Base-by-base conservation (phyloP, 2,329 filamentous ascomycete genomes). In the Colletotrichum tabaci region DNA sequence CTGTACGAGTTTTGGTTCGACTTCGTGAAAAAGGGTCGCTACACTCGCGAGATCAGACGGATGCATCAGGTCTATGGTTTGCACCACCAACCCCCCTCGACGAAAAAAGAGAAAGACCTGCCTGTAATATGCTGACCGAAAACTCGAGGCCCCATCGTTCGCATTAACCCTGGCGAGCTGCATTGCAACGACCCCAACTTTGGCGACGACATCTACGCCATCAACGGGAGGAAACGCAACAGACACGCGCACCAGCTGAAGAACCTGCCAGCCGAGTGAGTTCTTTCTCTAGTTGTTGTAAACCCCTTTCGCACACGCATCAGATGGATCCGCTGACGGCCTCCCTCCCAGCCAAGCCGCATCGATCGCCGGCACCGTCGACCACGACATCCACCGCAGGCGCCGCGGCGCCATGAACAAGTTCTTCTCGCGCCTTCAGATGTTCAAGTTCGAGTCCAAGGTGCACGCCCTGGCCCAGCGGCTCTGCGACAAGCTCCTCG, bases 101-200 rank as follows among this genome's bases (percentile, higher is more conserved):
- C 9, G 50, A 35, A 4, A n/a, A 15, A n/a, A 4, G 16, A 4
- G 7, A 1, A 2, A 2, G 4, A 23, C 21, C 21, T 7, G n/a
- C 38, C 4, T 58, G 21, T 26, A 26, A 26, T 26, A 56, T 44
- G 9, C 2, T n/a, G 9, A 42, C 10, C n/a, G 26, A 80, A 26
- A 80, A 26, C 26, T 26, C 26, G 4, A 26, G 79, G 80, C 0
- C 82, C 82, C 3, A 80, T 84, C 30, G 77, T 83, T 10, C 75
- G 82, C 3, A 83, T 83, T 38, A 83, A 78, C 50, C 82, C 82
- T 0, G 74, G 81, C 15, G 81, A 84, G 68, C 75, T 83, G 3
- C 82, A 84, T 66, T 82, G 81, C 75, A 76, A 74, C 10, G 80
- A 83, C 65, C 75, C 77, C 0, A 60, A 73, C 57, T 83, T 84